phyloP scores from a whole-genome alignment of 768 basidiomycete genomes.

The Mycena venus region DNA sequence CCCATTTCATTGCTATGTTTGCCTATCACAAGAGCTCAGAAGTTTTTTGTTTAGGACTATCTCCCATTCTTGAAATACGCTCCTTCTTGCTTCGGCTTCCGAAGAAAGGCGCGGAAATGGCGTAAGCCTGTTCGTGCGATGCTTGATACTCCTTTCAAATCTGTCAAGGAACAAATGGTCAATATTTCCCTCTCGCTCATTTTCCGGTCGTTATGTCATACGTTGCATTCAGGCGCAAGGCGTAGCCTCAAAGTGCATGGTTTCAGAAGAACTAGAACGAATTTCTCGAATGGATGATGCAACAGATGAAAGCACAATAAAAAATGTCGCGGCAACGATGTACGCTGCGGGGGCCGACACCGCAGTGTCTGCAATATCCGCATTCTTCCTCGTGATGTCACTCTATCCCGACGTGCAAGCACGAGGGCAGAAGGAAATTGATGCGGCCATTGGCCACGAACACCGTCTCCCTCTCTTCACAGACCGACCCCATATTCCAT shows the following conservation, averaged over 20 bases:
- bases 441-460: conserved; percentile 42
- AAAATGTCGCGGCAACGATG: conserved; percentile 58
- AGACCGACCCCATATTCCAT: conserved; percentile 53
- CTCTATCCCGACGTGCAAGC: conserved; percentile 54
- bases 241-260: conserved; percentile 47
- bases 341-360: conserved; percentile 57
- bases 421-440: conserved; percentile 54
- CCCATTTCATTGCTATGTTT: neutral
- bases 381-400: conserved; percentile 57
- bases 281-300: conserved; percentile 37
- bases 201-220: neutral
- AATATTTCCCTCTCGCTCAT: conserved; percentile 13
- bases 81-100: conserved; percentile 58
- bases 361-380: conserved; percentile 51
- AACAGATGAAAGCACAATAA: conserved; percentile 52
- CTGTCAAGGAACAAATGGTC: conserved; percentile 53
- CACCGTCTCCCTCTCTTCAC: conserved; percentile 54
- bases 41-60: conserved; percentile 42
- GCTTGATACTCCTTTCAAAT: conserved; percentile 54
- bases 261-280: conserved; percentile 52
- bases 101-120: conserved; percentile 54
- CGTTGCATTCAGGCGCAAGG: conserved; percentile 41
- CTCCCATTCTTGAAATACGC: conserved; percentile 53
- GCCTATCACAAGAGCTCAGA: neutral
- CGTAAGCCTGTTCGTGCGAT: conserved; percentile 48